A percentile compares a stretch with the other conserved stretches of the same genome.
phyloP scores from a whole-genome alignment of 345 rosid genomes.

The Aquilaria sinensis region DNA sequence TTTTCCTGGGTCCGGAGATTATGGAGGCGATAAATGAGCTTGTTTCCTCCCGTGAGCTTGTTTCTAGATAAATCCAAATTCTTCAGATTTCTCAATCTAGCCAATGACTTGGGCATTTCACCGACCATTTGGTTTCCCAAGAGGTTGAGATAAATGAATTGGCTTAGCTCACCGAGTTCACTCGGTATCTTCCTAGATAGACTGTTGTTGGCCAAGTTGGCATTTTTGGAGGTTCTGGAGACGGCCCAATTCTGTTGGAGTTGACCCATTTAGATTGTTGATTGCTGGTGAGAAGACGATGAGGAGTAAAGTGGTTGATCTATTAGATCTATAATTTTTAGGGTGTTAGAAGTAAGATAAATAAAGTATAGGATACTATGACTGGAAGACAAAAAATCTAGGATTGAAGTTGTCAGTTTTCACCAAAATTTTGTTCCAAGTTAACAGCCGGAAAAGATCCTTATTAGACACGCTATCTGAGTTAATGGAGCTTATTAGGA shows the following conservation, averaged over 20 bases:
- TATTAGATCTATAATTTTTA: too few relatives aligned
- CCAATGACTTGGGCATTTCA: slow-evolving; percentile 50
- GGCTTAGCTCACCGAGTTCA: slow-evolving; percentile 54
- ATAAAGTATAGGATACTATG: too few relatives aligned
- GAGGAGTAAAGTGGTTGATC: slow-evolving; percentile 14
- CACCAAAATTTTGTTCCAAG: too few relatives aligned
- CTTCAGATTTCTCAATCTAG: slow-evolving; percentile 42
- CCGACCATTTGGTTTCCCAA: slow-evolving; percentile 67
- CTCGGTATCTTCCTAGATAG: slow-evolving; percentile 73
- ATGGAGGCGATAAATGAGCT: too few relatives aligned
- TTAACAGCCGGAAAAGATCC: too few relatives aligned
- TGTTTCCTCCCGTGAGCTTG: slow-evolving; percentile 46
- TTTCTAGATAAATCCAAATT: slow-evolving; percentile 68
- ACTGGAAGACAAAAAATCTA: too few relatives aligned
- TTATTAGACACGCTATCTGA: too few relatives aligned
- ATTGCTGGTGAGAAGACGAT: slow-evolving; percentile 34
- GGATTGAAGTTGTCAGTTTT: too few relatives aligned
- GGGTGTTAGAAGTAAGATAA: too few relatives aligned
- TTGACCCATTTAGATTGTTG: slow-evolving; percentile 69
- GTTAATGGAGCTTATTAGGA: too few relatives aligned
- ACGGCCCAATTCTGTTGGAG: slow-evolving; percentile 54
- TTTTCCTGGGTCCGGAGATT: too few relatives aligned
- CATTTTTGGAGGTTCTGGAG: slow-evolving; percentile 41
- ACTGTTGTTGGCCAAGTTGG: slow-evolving; percentile 64
- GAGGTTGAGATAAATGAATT: slow-evolving; percentile 52